A percentile compares a stretch with the other conserved stretches of the same genome.
These are phyloP conservation scores for Huntiella moniliformis DNA, from an alignment of 2,329 filamentous ascomycete genomes.

Conservation along the genomic window DNA sequence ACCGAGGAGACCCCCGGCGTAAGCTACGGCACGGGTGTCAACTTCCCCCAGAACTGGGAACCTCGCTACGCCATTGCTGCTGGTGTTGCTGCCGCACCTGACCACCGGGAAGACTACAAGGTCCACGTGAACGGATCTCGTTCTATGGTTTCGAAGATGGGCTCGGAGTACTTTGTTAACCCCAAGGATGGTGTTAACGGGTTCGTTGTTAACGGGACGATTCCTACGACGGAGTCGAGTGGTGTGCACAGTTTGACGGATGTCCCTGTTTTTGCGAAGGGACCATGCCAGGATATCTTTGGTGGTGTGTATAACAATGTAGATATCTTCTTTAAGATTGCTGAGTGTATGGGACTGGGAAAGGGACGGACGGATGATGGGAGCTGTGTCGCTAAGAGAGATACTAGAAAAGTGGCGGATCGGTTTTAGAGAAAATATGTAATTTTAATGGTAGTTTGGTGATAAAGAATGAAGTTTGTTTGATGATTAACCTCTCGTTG, in stretches of 20 bases:
- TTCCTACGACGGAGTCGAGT: constrained; percentile 41
- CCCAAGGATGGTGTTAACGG: constrained; percentile 46
- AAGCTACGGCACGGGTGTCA: constrained; percentile 51
- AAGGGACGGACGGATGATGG: constrained; percentile 11
- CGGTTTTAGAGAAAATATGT: constrained; percentile 7
- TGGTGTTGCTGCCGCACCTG: constrained; percentile 52
- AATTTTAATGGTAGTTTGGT: background rate
- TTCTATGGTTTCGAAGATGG: constrained; percentile 35
- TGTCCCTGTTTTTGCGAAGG: constrained; percentile 59
- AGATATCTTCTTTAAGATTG: constrained; percentile 59
- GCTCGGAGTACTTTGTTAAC: constrained; percentile 45
- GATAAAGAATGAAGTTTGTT: too few relatives aligned
- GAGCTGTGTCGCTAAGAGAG: constrained; percentile 1
- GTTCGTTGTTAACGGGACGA: constrained; percentile 57
- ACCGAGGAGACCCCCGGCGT: constrained; percentile 36
- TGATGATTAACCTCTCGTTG: too few relatives aligned
- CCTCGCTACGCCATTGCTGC: constrained; percentile 64
- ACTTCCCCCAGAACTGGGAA: constrained; percentile 73
- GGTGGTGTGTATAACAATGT: constrained; percentile 52
- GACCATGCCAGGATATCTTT: constrained; percentile 62
- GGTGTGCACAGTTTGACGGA: constrained; percentile 65
- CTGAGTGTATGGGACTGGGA: constrained; percentile 43
- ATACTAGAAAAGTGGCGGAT: constrained; percentile 7
- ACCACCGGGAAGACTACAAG: constrained; percentile 57
- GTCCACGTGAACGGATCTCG: constrained; percentile 50